Conservation (phyloP, 2,329 filamentous ascomycete species). For the Gaeumannomyces tritici region DNA sequence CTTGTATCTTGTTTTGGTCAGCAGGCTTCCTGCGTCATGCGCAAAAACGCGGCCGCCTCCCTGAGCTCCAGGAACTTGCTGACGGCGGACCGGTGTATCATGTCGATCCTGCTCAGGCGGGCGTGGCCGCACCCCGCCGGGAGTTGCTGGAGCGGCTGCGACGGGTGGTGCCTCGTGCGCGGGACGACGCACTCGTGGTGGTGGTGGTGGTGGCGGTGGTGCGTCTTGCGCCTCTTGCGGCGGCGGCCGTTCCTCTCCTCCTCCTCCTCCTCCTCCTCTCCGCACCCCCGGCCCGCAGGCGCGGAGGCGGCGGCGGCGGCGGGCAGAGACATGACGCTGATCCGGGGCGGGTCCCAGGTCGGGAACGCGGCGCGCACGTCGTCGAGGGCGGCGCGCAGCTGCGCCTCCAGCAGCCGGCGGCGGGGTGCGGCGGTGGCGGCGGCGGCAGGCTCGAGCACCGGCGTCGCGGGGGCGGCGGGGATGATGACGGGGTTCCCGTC, state of each 20-base stretch:
- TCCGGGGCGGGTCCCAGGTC: slow-evolving; percentile 23
- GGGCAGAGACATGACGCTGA: slow-evolving; percentile 24
- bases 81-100: neutral
- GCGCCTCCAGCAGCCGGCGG: slow-evolving; percentile 4
- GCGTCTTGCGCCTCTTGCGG: neutral
- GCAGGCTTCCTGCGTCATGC: neutral
- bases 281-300: neutral
- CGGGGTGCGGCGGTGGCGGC: slow-evolving; percentile 17
- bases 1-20: neutral
- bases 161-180: too few relatives aligned
- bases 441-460: slow-evolving; percentile 24
- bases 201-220: neutral
- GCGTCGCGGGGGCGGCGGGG: slow-evolving; percentile 19
- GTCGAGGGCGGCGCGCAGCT: slow-evolving; percentile 20
- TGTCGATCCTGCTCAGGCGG: neutral
- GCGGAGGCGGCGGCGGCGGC: neutral
- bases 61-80: neutral
- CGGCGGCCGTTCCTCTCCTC: neutral
- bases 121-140: neutral
- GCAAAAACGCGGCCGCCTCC: neutral
- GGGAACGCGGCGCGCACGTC: slow-evolving; percentile 20
- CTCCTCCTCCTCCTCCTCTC: neutral
- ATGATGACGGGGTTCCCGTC: slow-evolving; percentile 20
- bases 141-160: neutral
- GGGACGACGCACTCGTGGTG: too few relatives aligned